Percentiles rank a stretch among this genome's conserved stretches.
phyloP scores from a whole-genome alignment of 805 yeast species.

The Deakozyma indianensis region DNA sequence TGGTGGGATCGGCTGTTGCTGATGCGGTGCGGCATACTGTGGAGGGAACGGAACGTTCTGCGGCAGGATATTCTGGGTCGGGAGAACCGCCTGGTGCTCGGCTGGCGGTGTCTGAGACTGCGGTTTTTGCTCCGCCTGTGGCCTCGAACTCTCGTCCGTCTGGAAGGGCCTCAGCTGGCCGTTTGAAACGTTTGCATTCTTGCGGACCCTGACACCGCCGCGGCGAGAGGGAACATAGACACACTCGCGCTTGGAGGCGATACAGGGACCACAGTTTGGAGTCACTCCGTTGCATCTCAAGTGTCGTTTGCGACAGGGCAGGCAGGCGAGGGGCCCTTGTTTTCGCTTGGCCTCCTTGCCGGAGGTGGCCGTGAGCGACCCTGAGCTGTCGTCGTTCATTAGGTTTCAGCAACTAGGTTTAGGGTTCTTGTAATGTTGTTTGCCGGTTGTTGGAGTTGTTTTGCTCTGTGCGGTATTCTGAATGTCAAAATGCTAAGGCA shows the following conservation, averaged over 20 bases:
- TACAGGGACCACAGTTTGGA: neutral
- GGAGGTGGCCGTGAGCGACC: no score
- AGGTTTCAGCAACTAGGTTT: no score
- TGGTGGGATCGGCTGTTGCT: neutral
- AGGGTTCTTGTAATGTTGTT: no score
- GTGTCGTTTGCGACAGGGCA: neutral
- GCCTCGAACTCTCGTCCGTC: neutral
- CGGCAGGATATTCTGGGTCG: no score
- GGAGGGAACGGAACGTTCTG: no score
- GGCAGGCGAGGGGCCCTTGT: neutral
- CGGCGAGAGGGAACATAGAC: neutral
- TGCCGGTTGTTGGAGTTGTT: no score
- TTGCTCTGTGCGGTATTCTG: no score
- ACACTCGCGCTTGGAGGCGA: neutral
- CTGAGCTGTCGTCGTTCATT: no score
- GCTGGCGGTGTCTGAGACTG: neutral
- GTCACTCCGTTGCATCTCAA: conserved; percentile 1
- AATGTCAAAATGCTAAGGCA: no score
- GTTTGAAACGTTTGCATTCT: neutral
- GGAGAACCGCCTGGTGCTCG: no score
- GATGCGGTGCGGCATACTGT: no score
- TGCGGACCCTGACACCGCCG: neutral
- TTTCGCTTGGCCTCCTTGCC: neutral
- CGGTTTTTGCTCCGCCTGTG: no score
- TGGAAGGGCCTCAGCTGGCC: neutral